A percentile compares a stretch with the other conserved stretches of the same genome.
Conservation (phyloP, 2,329 filamentous ascomycete genomes). For the Colletotrichum truncatum region DNA sequence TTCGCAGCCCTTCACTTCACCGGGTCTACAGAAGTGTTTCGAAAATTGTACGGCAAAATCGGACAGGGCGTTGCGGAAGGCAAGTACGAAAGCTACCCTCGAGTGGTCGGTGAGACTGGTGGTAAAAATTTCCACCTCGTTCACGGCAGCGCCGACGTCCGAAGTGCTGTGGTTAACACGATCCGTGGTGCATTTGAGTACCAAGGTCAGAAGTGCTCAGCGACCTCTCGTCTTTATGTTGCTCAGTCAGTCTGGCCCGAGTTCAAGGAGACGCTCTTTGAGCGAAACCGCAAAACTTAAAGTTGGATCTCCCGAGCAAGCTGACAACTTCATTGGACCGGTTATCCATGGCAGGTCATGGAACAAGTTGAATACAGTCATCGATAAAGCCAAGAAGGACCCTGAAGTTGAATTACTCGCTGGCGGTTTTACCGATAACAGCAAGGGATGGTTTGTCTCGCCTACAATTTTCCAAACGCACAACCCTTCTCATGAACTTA, state of each 20-base stretch:
- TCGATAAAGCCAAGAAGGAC: conserved; percentile 81
- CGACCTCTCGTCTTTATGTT: conserved; percentile 82
- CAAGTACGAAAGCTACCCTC: conserved; percentile 84
- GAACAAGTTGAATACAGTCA: conserved; percentile 79
- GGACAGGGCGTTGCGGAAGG: conserved; percentile 84
- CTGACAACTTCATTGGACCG: conserved; percentile 84
- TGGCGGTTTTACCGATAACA: conserved; percentile 81
- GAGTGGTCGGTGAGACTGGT: conserved; percentile 89
- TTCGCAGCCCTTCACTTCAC: conserved; percentile 96
- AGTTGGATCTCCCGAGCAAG: conserved; percentile 73
- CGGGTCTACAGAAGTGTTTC: conserved; percentile 91
- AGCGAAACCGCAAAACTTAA: conserved; percentile 75
- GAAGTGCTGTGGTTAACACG: conserved; percentile 82
- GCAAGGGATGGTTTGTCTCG: conserved; percentile 83
- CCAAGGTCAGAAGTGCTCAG: conserved; percentile 92
- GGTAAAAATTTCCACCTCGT: conserved; percentile 94
- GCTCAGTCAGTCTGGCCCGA: conserved; percentile 78
- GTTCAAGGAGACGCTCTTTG: conserved; percentile 73
- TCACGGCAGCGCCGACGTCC: conserved; percentile 78
- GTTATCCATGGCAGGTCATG: conserved; percentile 87
- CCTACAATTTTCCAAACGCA: conserved; percentile 83
- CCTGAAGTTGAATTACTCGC: conserved; percentile 75
- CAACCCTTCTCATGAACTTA: conserved; percentile 77
- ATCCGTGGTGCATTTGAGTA: conserved; percentile 90
- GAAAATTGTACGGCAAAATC: conserved; percentile 86